A percentile compares a stretch with the other conserved stretches of the same genome.
Conservation (phyloP, 495 filamentous ascomycete species). For the Penicillium ucsense region DNA sequence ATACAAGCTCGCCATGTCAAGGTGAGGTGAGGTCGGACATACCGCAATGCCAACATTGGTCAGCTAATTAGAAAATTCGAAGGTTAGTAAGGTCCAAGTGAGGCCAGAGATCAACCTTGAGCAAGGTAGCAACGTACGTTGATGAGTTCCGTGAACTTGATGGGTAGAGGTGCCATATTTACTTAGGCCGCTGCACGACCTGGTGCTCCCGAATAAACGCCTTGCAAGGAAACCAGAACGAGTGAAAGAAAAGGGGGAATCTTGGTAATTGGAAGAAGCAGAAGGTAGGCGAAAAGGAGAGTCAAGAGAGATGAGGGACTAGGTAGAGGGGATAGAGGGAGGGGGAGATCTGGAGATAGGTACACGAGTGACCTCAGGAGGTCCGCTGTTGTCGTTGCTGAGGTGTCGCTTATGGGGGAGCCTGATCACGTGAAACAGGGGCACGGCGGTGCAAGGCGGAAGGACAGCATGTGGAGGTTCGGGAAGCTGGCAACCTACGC, state of each 20-base stretch:
- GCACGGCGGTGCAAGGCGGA: conserved; percentile 1
- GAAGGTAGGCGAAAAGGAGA: conserved; percentile 5
- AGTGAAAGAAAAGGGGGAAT: conserved; percentile 8
- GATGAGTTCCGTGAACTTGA: conserved; percentile 90
- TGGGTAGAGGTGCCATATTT: conserved; percentile 73
- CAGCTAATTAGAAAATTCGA: conserved; percentile 40
- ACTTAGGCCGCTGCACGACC: conserved; percentile 39
- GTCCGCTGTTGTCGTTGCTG: conserved; percentile 34
- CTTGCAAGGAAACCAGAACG: conserved; percentile 29
- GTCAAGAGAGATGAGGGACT: not conserved
- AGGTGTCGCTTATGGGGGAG: conserved; percentile 36
- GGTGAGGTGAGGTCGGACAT: conserved; percentile 28
- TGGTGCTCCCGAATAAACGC: conserved; percentile 41
- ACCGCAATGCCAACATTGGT: conserved; percentile 73
- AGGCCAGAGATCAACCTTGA: conserved; percentile 1
- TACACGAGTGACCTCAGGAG: conserved; percentile 36
- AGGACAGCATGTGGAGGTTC: not conserved
- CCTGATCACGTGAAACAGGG: conserved; percentile 28
- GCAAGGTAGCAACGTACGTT: conserved; percentile 48
- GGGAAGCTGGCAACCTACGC: not conserved
- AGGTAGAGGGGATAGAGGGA: conserved; percentile 5
- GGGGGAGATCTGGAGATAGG: conserved; percentile 20
- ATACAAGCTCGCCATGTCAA: conserved; percentile 3
- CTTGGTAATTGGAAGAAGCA: not conserved
- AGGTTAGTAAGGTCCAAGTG: conserved; percentile 12